Conservation (phyloP, 2,329 filamentous ascomycete species). For the Scleromitrula shiraiana region DNA sequence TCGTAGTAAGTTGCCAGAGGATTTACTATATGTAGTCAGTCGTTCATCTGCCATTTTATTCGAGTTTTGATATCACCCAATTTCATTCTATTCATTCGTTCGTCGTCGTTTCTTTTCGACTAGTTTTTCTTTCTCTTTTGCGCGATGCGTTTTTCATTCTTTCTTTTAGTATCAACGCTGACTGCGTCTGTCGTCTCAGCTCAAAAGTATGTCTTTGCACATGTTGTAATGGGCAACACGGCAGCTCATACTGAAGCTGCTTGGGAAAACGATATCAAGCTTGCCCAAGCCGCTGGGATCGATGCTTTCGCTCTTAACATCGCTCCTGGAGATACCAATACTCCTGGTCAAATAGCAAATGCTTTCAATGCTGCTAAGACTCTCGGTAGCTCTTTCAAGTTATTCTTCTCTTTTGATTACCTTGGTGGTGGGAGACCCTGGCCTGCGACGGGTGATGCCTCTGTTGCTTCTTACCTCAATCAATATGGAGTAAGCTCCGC, state of each 20-base stretch:
- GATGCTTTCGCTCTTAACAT: constrained; percentile 33
- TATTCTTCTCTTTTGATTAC: constrained; percentile 32
- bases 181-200: constrained; percentile 9
- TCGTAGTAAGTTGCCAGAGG: constrained; percentile 1
- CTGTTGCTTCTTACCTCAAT: constrained; percentile 25
- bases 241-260: constrained; percentile 25
- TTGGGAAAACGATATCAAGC: constrained; percentile 29
- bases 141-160: constrained; percentile 8
- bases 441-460: constrained; percentile 22
- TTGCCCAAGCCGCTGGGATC: constrained; percentile 31
- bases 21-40: constrained; percentile 4
- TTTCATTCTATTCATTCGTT: neutral
- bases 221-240: constrained; percentile 29
- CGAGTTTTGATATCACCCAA: neutral
- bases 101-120: neutral
- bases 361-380: constrained; percentile 30
- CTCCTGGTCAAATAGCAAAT: constrained; percentile 28
- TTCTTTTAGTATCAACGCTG: constrained; percentile 9
- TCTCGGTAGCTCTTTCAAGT: constrained; percentile 19
- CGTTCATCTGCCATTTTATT: neutral
- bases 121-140: neutral
- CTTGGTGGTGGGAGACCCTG: constrained; percentile 23
- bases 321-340: constrained; percentile 28
- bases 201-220: constrained; percentile 26
- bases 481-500: constrained; percentile 28